Conservation (phyloP, 148 eudicot genomes). For the Rhododendron williamsianum region DNA sequence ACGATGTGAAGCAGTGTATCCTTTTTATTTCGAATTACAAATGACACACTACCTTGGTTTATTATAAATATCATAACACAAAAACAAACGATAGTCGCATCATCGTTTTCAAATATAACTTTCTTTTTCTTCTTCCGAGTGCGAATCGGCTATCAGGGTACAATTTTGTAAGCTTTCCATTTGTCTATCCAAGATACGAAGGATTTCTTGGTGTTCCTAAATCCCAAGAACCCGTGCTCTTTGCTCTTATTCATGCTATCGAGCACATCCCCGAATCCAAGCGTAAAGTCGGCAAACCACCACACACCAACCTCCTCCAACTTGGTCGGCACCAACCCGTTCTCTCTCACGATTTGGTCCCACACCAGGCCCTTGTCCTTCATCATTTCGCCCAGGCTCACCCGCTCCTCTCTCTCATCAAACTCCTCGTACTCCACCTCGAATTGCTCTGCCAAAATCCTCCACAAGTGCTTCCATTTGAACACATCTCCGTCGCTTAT, state of each 20-base stretch:
- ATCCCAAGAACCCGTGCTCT: conserved; percentile 14
- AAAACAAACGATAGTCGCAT: neutral
- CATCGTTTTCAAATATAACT: too few species aligned
- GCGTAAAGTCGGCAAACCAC: neutral
- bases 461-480: conserved; percentile 22
- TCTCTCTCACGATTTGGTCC: neutral
- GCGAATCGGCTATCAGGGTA: neutral
- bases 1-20: neutral
- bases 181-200: neutral
- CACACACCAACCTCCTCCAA: conserved; percentile 12
- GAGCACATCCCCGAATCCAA: neutral
- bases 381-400: conserved; percentile 15
- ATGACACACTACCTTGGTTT: too few species aligned
- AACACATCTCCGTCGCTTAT: conserved; percentile 13
- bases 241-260: conserved; percentile 15
- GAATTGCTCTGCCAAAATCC: conserved; percentile 3
- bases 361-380: conserved; percentile 11
- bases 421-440: conserved; percentile 13
- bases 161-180: neutral
- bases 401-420: neutral
- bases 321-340: neutral
- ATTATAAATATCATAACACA: neutral
- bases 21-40: neutral
- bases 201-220: conserved; percentile 6
- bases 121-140: too few species aligned